These are phyloP conservation scores for Termitomyces sp. DNA, from an alignment of 768 basidiomycete species.

Conservation along the genomic window DNA sequence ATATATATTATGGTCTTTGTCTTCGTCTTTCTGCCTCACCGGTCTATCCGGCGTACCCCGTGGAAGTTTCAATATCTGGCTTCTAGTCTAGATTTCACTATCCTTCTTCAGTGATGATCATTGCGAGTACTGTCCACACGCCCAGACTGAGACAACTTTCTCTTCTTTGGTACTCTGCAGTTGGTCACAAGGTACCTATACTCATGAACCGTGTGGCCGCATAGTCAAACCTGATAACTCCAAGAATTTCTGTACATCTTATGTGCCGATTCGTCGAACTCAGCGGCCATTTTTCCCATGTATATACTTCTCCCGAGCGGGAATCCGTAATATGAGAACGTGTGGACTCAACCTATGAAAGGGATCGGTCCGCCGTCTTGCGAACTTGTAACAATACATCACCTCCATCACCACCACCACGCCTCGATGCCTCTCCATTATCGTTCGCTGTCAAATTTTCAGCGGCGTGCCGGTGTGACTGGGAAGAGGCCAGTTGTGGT, in stretches of 20 bases:
- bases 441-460: neutral
- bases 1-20: neutral
- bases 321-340: neutral
- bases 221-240: neutral
- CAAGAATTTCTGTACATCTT: neutral
- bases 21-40: neutral
- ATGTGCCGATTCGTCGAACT: neutral
- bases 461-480: neutral
- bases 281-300: neutral
- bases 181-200: conserved; percentile 5
- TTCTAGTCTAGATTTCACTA: conserved; percentile 5
- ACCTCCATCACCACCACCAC: neutral
- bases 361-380: neutral
- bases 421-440: neutral
- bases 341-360: neutral
- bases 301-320: neutral
- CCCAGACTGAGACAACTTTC: neutral
- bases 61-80: neutral
- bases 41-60: neutral
- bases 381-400: neutral
- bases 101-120: neutral
- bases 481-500: neutral
- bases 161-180: neutral
- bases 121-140: neutral
- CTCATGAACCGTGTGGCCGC: neutral